phyloP scores from a whole-genome alignment of 768 basidiomycete species.

The Suillus cothurnatus region DNA sequence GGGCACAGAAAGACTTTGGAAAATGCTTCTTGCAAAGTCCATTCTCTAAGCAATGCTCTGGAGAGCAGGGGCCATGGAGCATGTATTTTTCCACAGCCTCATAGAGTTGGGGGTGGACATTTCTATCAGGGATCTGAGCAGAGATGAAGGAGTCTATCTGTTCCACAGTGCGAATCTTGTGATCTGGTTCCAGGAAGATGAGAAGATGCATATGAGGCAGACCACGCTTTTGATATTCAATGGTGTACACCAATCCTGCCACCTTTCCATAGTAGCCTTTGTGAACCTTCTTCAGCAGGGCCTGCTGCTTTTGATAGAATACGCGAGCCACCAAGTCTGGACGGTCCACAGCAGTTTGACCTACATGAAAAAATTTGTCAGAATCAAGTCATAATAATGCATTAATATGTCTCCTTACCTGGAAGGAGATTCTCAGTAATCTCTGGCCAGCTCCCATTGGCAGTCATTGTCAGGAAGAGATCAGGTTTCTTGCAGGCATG shows the following conservation, averaged over 20 bases:
- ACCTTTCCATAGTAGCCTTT: conserved; percentile 43
- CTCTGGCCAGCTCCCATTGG: too few relatives aligned
- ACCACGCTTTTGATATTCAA: conserved; percentile 61
- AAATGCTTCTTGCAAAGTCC: conserved; percentile 44
- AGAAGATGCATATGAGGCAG: conserved; percentile 58
- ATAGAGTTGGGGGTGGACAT: conserved; percentile 40
- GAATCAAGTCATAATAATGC: not conserved
- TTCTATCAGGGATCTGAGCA: conserved; percentile 46
- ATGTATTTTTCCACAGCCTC: conserved; percentile 40
- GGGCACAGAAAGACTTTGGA: conserved; percentile 40
- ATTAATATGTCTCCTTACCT: conserved; percentile 16
- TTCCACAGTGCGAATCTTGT: conserved; percentile 38
- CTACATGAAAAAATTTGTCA: not conserved
- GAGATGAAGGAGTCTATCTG: conserved; percentile 44
- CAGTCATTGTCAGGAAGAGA: too few relatives aligned
- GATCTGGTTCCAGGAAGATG: conserved; percentile 38
- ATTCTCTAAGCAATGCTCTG: conserved; percentile 42
- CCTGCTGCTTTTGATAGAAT: conserved; percentile 45
- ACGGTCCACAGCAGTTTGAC: conserved; percentile 41
- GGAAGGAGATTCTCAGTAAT: too few relatives aligned
- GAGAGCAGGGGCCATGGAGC: conserved; percentile 49
- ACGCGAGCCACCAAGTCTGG: conserved; percentile 52
- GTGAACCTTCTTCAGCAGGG: conserved; percentile 38
- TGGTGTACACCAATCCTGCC: conserved; percentile 50
- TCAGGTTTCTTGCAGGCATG: conserved; percentile 33